These are phyloP conservation scores for Stephania japonica DNA, from an alignment of 164 flowering plant genomes.

Conservation along the genomic window DNA sequence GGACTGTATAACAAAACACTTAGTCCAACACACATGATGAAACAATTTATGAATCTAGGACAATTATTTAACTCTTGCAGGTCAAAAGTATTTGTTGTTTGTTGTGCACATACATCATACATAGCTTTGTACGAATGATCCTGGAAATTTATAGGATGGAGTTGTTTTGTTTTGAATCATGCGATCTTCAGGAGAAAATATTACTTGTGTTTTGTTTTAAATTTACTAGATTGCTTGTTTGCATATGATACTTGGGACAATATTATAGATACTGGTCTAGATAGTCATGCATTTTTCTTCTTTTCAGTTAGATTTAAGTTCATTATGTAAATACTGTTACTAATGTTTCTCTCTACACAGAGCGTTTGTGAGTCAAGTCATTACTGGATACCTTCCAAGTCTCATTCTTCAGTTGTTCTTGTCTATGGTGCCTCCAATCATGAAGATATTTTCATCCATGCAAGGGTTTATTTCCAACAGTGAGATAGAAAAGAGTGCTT, in stretches of 20 bases:
- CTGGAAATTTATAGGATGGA: neutral
- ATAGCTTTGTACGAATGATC: neutral
- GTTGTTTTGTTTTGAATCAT: neutral
- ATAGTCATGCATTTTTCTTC: too few relatives aligned
- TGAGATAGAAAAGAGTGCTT: slow-evolving; percentile 77
- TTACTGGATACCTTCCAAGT: slow-evolving; percentile 97
- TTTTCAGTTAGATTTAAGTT: neutral
- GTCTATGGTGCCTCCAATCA: slow-evolving; percentile 66
- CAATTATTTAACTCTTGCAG: neutral
- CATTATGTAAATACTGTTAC: neutral
- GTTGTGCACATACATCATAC: neutral
- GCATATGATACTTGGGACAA: neutral
- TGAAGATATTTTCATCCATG: slow-evolving; percentile 69
- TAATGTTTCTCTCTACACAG: slow-evolving; percentile 36
- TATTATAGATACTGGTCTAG: neutral
- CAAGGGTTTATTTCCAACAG: slow-evolving; percentile 74
- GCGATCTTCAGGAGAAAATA: neutral
- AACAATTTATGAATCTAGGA: neutral
- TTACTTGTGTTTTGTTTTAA: neutral
- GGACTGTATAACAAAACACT: too few relatives aligned
- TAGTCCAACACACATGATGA: too few relatives aligned
- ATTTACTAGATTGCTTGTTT: neutral
- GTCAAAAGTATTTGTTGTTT: neutral
- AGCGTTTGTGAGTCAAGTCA: slow-evolving; percentile 57
- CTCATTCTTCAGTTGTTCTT: slow-evolving; percentile 76